Percentiles rank a stretch among this genome's conserved stretches.
Evolutionary conservation across 169 alveolate species (phyloP).

Genomic region (Plasmodium coatneyi): DNA sequence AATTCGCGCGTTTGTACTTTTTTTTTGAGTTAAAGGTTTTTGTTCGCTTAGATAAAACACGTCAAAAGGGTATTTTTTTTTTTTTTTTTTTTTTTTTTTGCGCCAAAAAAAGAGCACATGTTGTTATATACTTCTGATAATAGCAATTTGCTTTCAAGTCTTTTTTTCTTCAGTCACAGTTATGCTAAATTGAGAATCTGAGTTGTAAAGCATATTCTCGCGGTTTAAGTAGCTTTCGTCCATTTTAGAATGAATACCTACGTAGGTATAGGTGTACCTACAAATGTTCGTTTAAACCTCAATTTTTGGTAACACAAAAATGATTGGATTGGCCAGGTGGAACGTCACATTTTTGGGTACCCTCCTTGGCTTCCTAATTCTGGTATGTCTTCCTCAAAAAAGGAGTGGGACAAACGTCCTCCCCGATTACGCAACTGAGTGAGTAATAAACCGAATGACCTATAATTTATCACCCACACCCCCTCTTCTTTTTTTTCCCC

Average conservation of each 20-base stretch:
- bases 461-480: not conserved
- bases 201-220: not conserved
- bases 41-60: not conserved
- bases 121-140: not conserved
- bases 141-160: not conserved
- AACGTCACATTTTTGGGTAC: not conserved
- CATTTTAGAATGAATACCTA: not conserved
- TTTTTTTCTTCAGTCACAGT: not conserved
- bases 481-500: not conserved
- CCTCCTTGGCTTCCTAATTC: not conserved
- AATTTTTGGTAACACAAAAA: not conserved
- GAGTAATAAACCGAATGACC: not conserved
- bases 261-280: not conserved
- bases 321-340: not conserved
- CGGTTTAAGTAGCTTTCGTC: not conserved
- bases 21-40: not conserved
- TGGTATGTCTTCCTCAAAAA: not conserved
- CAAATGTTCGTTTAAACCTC: not conserved
- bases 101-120: not conserved
- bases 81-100: not conserved
- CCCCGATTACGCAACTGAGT: no score
- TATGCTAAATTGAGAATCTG: not conserved
- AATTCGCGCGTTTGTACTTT: not conserved
- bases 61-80: not conserved
- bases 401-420: not conserved